These are phyloP conservation scores for Tagetes erecta DNA, from an alignment of 129 eudicot genomes.

Conservation along the genomic window DNA sequence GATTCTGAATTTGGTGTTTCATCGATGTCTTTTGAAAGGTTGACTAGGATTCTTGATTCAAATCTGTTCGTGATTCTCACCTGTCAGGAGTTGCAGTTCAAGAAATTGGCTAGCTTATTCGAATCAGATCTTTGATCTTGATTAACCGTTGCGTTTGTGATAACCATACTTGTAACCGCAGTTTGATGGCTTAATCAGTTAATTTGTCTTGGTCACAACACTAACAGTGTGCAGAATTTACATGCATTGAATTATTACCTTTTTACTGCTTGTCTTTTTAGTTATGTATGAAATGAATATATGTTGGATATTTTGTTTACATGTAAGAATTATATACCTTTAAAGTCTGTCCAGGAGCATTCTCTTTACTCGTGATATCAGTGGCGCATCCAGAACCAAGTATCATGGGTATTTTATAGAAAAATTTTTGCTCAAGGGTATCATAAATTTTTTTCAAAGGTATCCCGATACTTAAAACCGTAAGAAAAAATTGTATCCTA, in stretches of 20 bases:
- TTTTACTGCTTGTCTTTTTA: conserved; percentile 4
- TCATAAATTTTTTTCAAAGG: no score
- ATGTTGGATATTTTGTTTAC: conserved; percentile 23
- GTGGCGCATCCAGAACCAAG: no score
- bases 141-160: conserved; percentile 24
- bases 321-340: neutral
- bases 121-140: conserved; percentile 18
- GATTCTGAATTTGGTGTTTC: conserved; percentile 10
- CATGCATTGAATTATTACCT: conserved; percentile 21
- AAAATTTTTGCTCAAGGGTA: no score
- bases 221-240: conserved; percentile 25
- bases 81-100: conserved; percentile 12
- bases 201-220: conserved; percentile 6
- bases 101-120: conserved; percentile 8
- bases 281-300: conserved; percentile 14
- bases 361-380: no score
- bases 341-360: no score
- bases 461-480: no score
- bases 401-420: no score
- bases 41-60: conserved; percentile 20
- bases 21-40: conserved; percentile 15
- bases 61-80: conserved; percentile 11
- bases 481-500: no score
- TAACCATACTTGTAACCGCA: neutral
- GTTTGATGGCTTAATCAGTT: conserved; percentile 9